These are phyloP conservation scores for Suhomyces bokatorum DNA, from an alignment of 1,139 yeast species.

Conservation along the genomic window DNA sequence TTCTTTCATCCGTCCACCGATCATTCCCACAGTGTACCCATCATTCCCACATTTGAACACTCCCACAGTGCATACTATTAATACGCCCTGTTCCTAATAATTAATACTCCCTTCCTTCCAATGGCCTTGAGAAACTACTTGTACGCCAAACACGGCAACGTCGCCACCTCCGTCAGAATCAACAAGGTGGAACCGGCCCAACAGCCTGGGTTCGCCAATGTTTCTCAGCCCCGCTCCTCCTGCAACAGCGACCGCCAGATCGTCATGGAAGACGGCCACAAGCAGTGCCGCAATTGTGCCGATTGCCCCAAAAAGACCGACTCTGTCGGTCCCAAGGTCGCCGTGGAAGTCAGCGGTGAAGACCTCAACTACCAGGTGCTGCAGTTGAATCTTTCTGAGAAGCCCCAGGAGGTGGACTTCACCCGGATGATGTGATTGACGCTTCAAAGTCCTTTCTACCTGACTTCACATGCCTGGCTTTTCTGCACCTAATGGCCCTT, in stretches of 20 bases:
- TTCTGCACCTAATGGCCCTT: too few species aligned
- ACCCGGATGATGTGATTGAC: slow-evolving; percentile 4
- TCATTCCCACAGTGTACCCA: too few species aligned
- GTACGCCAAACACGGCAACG: slow-evolving; percentile 42
- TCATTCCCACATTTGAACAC: too few species aligned
- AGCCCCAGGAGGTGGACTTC: slow-evolving; percentile 8
- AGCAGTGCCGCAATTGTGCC: slow-evolving; percentile 28
- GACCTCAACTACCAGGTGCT: slow-evolving; percentile 6
- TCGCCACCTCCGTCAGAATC: slow-evolving; percentile 22
- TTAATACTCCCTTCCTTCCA: not conserved
- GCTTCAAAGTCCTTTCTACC: not conserved
- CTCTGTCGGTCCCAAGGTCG: slow-evolving; percentile 4
- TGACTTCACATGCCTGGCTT: too few species aligned
- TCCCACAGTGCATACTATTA: too few species aligned
- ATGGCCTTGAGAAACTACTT: slow-evolving; percentile 48
- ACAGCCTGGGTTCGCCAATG: not conserved
- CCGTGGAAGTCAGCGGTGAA: slow-evolving; percentile 6
- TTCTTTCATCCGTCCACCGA: too few species aligned
- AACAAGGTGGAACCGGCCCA: slow-evolving; percentile 20
- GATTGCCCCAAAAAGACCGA: slow-evolving; percentile 27
- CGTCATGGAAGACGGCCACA: slow-evolving; percentile 22
- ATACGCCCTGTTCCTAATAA: not conserved
- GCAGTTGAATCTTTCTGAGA: not conserved
- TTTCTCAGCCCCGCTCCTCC: not conserved
- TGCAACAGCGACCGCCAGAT: slow-evolving; percentile 23